phyloP scores from a whole-genome alignment of 495 filamentous ascomycete species.

The Chaetomium fimeti region DNA sequence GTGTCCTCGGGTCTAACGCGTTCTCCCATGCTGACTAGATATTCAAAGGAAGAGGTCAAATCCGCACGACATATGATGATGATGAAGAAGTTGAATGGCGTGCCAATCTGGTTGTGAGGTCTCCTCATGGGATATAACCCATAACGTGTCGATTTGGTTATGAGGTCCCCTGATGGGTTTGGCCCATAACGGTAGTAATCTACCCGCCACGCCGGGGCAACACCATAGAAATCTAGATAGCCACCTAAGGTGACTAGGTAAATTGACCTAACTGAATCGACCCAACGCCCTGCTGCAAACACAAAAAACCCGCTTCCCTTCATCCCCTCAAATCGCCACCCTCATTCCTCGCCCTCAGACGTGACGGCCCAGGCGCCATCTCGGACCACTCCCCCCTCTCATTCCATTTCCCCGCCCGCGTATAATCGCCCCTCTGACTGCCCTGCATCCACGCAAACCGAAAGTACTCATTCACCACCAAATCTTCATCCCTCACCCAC shows the following conservation, averaged over 20 bases:
- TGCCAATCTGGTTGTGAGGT: no score
- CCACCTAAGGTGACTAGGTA: not conserved
- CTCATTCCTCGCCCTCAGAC: slow-evolving; percentile 33
- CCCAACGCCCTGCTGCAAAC: not conserved
- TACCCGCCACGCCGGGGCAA: no score
- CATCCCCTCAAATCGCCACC: not conserved
- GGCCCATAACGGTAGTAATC: no score
- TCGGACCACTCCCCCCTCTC: slow-evolving; percentile 65
- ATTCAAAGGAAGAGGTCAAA: no score
- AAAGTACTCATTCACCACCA: slow-evolving; percentile 67
- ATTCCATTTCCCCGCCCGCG: slow-evolving; percentile 76
- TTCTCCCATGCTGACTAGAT: no score
- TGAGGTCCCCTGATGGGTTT: no score
- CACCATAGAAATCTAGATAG: no score
- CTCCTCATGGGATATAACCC: no score
- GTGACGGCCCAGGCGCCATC: slow-evolving; percentile 51
- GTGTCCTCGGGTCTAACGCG: no score
- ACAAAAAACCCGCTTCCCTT: not conserved
- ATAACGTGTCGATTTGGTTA: no score
- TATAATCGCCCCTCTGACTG: slow-evolving; percentile 68
- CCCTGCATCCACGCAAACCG: slow-evolving; percentile 79
- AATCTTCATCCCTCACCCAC: slow-evolving; percentile 48
- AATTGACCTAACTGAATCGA: not conserved
- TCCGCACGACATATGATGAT: no score
- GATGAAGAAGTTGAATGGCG: no score